Percentiles rank a stretch among this genome's conserved stretches.
Conservation (phyloP, 192 early-diverging fungal species). For the Backusella australiensis region DNA sequence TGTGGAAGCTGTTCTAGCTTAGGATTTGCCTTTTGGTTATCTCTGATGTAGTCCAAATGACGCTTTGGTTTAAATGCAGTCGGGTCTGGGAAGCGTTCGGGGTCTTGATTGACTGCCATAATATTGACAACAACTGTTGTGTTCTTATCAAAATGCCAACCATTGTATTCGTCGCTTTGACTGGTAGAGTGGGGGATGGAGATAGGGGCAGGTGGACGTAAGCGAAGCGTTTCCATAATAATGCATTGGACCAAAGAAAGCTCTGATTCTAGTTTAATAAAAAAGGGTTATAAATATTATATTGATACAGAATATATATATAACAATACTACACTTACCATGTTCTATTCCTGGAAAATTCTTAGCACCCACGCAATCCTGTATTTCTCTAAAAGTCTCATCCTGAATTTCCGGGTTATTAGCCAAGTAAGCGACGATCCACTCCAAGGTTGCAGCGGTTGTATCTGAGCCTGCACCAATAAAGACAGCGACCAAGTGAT, state of each 20-base stretch:
- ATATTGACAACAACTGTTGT: slow-evolving; percentile 53
- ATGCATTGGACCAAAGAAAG: slow-evolving; percentile 36
- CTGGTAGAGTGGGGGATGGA: slow-evolving; percentile 35
- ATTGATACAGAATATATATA: not conserved
- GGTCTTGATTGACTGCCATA: slow-evolving; percentile 50
- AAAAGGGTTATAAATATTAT: not conserved
- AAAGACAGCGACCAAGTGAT: slow-evolving; percentile 25
- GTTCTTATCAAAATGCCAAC: slow-evolving; percentile 48
- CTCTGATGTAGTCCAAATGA: slow-evolving; percentile 24
- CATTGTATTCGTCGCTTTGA: slow-evolving; percentile 35
- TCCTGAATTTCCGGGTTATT: slow-evolving; percentile 37
- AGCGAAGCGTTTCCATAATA: slow-evolving; percentile 34
- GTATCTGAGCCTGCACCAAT: slow-evolving; percentile 38
- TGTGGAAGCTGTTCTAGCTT: slow-evolving; percentile 27
- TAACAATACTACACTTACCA: slow-evolving; percentile 7
- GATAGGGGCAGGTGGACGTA: slow-evolving; percentile 29
- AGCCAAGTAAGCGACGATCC: slow-evolving; percentile 31
- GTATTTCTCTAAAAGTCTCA: slow-evolving; percentile 29
- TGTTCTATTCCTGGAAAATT: slow-evolving; percentile 21
- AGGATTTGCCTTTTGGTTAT: not conserved
- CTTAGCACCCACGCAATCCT: slow-evolving; percentile 21
- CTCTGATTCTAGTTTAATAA: slow-evolving; percentile 12
- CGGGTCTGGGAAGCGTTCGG: slow-evolving; percentile 41
- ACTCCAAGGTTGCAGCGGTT: slow-evolving; percentile 30
- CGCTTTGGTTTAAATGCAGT: slow-evolving; percentile 51